Evolutionary conservation across 768 basidiomycete genomes (phyloP).

Genomic region (Suillus luteus): DNA sequence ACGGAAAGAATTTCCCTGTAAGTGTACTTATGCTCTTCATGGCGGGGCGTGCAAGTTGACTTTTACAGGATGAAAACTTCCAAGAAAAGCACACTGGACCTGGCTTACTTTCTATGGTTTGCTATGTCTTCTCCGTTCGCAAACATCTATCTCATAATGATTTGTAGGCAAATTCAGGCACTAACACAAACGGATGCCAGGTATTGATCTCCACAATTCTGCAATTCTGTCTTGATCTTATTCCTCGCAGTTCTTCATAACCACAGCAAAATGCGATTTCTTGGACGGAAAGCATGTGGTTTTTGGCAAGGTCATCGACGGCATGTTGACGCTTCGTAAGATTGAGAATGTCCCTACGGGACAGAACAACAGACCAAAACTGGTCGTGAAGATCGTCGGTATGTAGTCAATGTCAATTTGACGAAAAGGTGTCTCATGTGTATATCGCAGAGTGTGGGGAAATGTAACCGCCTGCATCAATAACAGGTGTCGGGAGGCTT

Average conservation of each 20-base stretch:
- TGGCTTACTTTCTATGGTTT: slow-evolving; percentile 89
- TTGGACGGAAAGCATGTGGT: slow-evolving; percentile 95
- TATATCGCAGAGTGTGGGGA: slow-evolving; percentile 53
- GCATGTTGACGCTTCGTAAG: slow-evolving; percentile 93
- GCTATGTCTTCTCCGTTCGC: slow-evolving; percentile 13
- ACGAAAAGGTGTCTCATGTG: not conserved
- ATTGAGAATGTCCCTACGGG: slow-evolving; percentile 96
- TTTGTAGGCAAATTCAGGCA: slow-evolving; percentile 90
- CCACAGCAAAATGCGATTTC: slow-evolving; percentile 92
- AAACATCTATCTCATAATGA: slow-evolving; percentile 8
- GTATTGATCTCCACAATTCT: slow-evolving; percentile 29
- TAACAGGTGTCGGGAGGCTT: not conserved
- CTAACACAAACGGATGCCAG: slow-evolving; percentile 93
- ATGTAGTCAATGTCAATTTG: slow-evolving; percentile 19
- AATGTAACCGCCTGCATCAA: slow-evolving; percentile 40
- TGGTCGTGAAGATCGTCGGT: slow-evolving; percentile 89
- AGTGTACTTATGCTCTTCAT: slow-evolving; percentile 23
- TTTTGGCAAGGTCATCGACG: slow-evolving; percentile 88
- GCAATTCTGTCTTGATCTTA: not conserved
- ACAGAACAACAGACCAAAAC: slow-evolving; percentile 85
- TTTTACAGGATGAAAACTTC: slow-evolving; percentile 88
- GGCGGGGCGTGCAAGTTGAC: not conserved
- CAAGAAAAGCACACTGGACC: slow-evolving; percentile 83
- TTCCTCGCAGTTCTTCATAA: slow-evolving; percentile 87
- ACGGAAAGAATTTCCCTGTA: slow-evolving; percentile 91